These are phyloP conservation scores for Candida methanosorbosa DNA, from an alignment of 805 yeast genomes.

Conservation along the genomic window DNA sequence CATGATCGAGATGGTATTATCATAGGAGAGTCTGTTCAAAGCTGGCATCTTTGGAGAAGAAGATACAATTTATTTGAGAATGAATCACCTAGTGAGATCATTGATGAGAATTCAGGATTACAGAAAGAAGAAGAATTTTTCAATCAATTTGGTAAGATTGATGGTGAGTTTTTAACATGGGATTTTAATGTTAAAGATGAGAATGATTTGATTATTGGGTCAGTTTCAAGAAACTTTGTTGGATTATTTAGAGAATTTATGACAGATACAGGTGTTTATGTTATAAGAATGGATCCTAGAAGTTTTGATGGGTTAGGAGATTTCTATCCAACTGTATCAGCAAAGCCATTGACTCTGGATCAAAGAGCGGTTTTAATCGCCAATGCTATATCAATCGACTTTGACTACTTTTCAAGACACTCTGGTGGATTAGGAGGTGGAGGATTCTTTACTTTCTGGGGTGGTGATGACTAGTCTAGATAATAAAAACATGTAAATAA, in stretches of 20 bases:
- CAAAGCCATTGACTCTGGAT: slow-evolving; percentile 45
- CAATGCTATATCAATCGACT: slow-evolving; percentile 86
- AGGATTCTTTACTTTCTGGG: slow-evolving; percentile 9
- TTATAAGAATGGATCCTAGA: slow-evolving; percentile 71
- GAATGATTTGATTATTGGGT: slow-evolving; percentile 50
- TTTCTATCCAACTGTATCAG: slow-evolving; percentile 38
- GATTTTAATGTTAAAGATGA: slow-evolving; percentile 71
- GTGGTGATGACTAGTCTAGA: neutral
- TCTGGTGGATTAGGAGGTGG: slow-evolving; percentile 51
- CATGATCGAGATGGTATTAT: slow-evolving; percentile 33
- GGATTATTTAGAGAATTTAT: slow-evolving; percentile 89
- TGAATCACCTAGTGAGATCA: slow-evolving; percentile 20
- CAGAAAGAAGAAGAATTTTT: slow-evolving; percentile 32
- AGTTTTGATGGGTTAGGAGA: slow-evolving; percentile 53
- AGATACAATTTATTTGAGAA: slow-evolving; percentile 69
- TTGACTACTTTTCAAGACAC: slow-evolving; percentile 95
- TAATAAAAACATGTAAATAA: neutral
- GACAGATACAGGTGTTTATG: slow-evolving; percentile 92
- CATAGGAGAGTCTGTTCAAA: slow-evolving; percentile 83
- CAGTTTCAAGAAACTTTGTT: slow-evolving; percentile 90
- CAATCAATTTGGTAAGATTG: slow-evolving; percentile 80
- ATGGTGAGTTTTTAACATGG: slow-evolving; percentile 80
- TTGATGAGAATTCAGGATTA: slow-evolving; percentile 1
- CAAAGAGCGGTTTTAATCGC: slow-evolving; percentile 83
- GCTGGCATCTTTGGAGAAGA: slow-evolving; percentile 94